Conservation (phyloP, 2,329 filamentous ascomycete species). For the Cladosporium sp. region DNA sequence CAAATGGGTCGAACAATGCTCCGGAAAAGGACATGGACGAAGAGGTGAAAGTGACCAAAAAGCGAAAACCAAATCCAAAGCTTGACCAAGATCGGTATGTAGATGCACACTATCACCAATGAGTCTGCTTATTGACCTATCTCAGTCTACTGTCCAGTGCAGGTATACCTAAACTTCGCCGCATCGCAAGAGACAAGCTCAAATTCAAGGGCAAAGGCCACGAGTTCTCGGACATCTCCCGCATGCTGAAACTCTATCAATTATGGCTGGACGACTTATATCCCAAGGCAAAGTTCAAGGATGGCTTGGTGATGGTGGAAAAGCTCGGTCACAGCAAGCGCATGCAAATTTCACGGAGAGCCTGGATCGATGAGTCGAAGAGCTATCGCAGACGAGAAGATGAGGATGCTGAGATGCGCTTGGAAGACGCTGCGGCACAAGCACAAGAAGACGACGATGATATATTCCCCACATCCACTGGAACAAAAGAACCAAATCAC, state of each 20-base stretch:
- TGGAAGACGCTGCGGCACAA: conserved; percentile 6
- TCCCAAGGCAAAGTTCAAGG: conserved; percentile 88
- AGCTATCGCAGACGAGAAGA: conserved; percentile 34
- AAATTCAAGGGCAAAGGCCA: conserved; percentile 91
- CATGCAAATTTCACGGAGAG: conserved; percentile 68
- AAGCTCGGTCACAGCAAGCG: conserved; percentile 83
- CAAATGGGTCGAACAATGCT: conserved; percentile 44
- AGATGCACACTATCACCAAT: background rate
- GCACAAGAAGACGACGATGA: background rate
- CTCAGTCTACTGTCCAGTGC: conserved; percentile 71
- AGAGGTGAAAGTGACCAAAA: conserved; percentile 77
- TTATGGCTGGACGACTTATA: conserved; percentile 96
- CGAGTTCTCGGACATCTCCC: conserved; percentile 83
- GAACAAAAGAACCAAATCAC: background rate
- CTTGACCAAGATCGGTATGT: conserved; percentile 72
- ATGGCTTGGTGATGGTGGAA: conserved; percentile 85
- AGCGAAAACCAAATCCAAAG: conserved; percentile 73
- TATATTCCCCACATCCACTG: background rate
- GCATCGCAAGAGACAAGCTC: conserved; percentile 63
- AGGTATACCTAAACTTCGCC: conserved; percentile 78
- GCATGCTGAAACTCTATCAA: conserved; percentile 85
- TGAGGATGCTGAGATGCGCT: conserved; percentile 15
- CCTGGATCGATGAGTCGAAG: conserved; percentile 78
- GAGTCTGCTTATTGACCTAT: background rate
- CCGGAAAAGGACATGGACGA: conserved; percentile 68